Conservation (phyloP, 495 filamentous ascomycete genomes). For the Trichoderma parareesei region DNA sequence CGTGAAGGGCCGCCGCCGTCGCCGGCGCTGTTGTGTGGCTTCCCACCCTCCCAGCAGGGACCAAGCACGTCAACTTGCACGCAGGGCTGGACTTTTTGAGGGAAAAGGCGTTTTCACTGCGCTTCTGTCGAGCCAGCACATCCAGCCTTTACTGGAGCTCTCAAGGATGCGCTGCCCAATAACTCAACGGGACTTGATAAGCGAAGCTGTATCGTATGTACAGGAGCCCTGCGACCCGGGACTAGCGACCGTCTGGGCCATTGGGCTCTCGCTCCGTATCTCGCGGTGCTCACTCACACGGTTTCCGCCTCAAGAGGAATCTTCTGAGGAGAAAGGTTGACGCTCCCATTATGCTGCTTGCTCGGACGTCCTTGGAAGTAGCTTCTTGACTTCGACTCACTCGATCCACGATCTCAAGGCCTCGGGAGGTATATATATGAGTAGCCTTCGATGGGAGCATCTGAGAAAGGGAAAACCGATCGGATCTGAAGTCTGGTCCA, state of each 20-base stretch:
- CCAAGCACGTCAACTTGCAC: slow-evolving; percentile 3
- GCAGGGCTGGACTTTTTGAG: slow-evolving; percentile 9
- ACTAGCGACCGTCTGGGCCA: background rate
- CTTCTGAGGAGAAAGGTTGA: too few relatives aligned
- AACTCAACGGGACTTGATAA: slow-evolving; percentile 2
- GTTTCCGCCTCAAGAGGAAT: background rate
- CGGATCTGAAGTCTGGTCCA: background rate
- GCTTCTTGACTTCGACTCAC: background rate
- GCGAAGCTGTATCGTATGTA: slow-evolving; percentile 4
- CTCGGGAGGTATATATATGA: too few relatives aligned
- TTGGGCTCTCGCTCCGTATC: background rate
- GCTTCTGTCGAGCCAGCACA: slow-evolving; percentile 5
- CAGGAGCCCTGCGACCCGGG: background rate
- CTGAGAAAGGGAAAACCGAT: too few relatives aligned
- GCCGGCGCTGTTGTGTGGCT: slow-evolving; percentile 7
- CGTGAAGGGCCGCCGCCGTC: slow-evolving; percentile 7
- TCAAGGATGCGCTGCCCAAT: slow-evolving; percentile 2
- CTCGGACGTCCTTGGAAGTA: background rate
- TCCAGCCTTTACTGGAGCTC: slow-evolving; percentile 4
- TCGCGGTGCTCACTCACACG: background rate
- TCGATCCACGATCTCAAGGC: background rate
- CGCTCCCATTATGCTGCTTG: too few relatives aligned
- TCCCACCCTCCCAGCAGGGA: slow-evolving; percentile 1
- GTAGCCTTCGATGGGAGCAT: too few relatives aligned
- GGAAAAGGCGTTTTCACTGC: background rate